Evolutionary conservation across 345 rosid genomes (phyloP).

Genomic region (Rhodamnia argentea): DNA sequence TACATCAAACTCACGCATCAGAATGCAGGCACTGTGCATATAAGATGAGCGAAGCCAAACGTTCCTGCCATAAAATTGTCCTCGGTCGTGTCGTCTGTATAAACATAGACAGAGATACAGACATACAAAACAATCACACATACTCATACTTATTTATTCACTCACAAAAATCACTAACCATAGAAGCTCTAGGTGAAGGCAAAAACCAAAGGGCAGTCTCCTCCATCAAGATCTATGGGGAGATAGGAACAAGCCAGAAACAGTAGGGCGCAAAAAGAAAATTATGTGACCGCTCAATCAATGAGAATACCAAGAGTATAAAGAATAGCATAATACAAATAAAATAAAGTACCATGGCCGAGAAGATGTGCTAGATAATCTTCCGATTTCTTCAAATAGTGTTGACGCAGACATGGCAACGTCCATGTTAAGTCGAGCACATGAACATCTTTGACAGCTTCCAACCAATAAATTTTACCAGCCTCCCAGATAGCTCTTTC

Average conservation of each 20-base stretch:
- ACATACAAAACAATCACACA: background rate
- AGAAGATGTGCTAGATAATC: constrained; percentile 90
- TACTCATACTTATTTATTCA: background rate
- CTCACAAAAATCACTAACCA: background rate
- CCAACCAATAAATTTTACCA: constrained; percentile 68
- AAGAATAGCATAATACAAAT: background rate
- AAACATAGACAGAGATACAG: background rate
- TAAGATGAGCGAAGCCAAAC: background rate
- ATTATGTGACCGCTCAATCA: background rate
- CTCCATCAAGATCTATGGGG: background rate
- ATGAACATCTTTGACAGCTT: constrained; percentile 89
- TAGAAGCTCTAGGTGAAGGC: background rate
- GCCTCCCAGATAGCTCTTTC: constrained; percentile 76
- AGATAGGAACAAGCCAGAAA: background rate
- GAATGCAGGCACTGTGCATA: background rate
- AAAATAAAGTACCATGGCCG: constrained; percentile 67
- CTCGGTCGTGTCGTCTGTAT: background rate
- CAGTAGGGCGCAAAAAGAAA: background rate
- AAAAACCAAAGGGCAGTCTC: background rate
- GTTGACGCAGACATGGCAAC: constrained; percentile 78
- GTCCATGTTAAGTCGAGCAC: constrained; percentile 82
- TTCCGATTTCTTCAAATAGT: constrained; percentile 87
- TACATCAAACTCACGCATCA: background rate
- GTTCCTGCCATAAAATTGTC: background rate
- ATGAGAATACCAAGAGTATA: background rate